Percentiles rank a stretch among this genome's conserved stretches.
Evolutionary conservation across 805 yeast genomes (phyloP).

Genomic region (Candida arabinofermentans): DNA sequence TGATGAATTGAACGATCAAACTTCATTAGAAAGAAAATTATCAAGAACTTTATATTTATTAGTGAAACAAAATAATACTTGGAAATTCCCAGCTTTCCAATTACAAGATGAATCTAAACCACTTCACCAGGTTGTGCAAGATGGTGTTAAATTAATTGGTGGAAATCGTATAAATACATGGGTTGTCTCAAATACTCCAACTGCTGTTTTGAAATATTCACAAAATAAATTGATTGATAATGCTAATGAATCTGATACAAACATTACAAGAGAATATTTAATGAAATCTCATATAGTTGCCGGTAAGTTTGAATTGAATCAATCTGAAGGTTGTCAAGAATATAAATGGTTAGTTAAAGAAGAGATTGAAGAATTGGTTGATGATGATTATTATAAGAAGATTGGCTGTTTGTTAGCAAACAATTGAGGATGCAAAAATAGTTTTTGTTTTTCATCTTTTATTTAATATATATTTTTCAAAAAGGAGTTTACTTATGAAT

Average conservation of each 20-base stretch:
- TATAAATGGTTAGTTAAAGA: conserved; percentile 84
- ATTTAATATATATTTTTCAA: not conserved
- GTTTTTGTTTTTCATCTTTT: not conserved
- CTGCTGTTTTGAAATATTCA: conserved; percentile 54
- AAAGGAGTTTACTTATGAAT: no score
- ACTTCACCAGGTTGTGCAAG: conserved; percentile 70
- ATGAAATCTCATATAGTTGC: conserved; percentile 86
- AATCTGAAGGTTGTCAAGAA: conserved; percentile 37
- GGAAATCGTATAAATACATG: conserved; percentile 78
- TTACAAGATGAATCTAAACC: conserved; percentile 41
- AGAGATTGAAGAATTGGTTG: conserved; percentile 58
- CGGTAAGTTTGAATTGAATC: conserved; percentile 59
- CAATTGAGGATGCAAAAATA: not conserved
- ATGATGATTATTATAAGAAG: conserved; percentile 50
- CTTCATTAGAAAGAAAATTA: conserved; percentile 74
- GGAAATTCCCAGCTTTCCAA: conserved; percentile 80
- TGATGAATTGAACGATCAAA: conserved; percentile 56
- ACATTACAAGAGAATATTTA: conserved; percentile 53
- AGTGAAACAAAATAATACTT: conserved; percentile 45
- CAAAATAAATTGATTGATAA: conserved; percentile 22
- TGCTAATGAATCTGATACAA: conserved; percentile 19
- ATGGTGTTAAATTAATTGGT: conserved; percentile 66
- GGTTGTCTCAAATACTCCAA: conserved; percentile 88
- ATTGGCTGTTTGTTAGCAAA: conserved; percentile 44
- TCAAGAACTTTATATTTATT: conserved; percentile 77